Base-by-base conservation (phyloP, 768 basidiomycete species). In the Amylocystis lapponica region DNA sequence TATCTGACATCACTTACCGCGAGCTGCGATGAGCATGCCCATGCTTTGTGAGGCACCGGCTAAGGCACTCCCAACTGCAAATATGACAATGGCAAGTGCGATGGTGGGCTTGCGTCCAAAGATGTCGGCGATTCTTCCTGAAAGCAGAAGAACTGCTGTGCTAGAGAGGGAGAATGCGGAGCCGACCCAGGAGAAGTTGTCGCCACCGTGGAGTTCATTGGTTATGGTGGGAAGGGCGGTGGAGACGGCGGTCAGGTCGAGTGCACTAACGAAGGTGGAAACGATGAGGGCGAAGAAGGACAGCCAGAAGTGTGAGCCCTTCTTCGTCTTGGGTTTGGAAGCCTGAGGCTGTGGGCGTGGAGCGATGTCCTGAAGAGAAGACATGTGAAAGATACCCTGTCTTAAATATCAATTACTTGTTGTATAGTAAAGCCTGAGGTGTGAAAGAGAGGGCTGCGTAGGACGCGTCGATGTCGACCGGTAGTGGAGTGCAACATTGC, bases 171-270 rank as follows among this genome's bases (percentile, higher is more conserved):
- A 58, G 45, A 71, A 78, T 3, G 71, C 67, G 2, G 63, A 54
- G 2, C 66, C 72, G 16, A 76, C 60, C 75, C 75, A 77, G 1
- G 65, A 49, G 40, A 69, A 75, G 21, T 70, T 55, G 29, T 52
- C 52, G 0, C 52, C 31, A 0, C 49, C 52, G 14, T 67, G 39
- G 3, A 75, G 56, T 7, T 63, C 61, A 25, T 60, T 46, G 6
- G 65, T 59, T 27, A 74, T 74, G 6, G 67, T 68, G 0, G 72
- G 72, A 1, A 70, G 61, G 4, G 69, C 71, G 1, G 67, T 73
- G 7, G 66, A 57, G 13, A 70, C 61, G 27, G 62, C 58, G 6
- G 58, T 62, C 27, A 48, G 14, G 32, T 48, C 47, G 12, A 48
- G 48, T 2, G 52, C 55, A 25, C 59, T 65, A 45, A 56, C 52